A percentile compares a stretch with the other conserved stretches of the same genome.
phyloP scores from a whole-genome alignment of 164 flowering plant genomes.

The Macadamia tetraphylla region DNA sequence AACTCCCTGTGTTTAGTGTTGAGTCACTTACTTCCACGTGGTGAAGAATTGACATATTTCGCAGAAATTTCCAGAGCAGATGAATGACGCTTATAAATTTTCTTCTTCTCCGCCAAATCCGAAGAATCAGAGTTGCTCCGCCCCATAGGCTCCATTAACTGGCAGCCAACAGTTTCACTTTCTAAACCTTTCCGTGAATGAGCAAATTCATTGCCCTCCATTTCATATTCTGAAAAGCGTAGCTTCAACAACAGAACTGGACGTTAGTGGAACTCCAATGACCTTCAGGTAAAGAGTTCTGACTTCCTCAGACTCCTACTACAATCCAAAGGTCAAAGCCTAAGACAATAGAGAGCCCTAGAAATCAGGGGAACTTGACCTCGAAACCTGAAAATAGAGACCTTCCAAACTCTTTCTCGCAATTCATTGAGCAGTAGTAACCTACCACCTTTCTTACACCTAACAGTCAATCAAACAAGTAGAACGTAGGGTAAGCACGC shows the following conservation, averaged over 20 bases:
- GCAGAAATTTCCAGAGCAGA: slow-evolving; percentile 23
- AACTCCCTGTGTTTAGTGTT: too few relatives aligned
- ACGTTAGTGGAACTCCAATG: neutral
- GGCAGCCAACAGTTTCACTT: slow-evolving; percentile 12
- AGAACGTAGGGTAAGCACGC: slow-evolving; percentile 2
- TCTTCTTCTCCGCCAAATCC: slow-evolving; percentile 8
- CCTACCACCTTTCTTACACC: neutral
- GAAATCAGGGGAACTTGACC: neutral
- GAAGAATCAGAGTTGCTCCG: slow-evolving; percentile 6
- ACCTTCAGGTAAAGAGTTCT: neutral
- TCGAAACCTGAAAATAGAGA: neutral
- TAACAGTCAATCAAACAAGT: neutral
- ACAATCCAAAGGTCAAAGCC: neutral
- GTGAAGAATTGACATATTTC: slow-evolving; percentile 14
- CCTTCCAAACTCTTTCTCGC: neutral
- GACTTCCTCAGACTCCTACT: neutral
- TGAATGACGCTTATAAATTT: slow-evolving; percentile 6
- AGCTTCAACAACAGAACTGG: slow-evolving; percentile 1
- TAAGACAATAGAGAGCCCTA: neutral
- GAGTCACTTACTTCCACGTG: slow-evolving; percentile 25
- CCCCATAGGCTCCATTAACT: neutral
- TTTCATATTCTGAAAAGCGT: slow-evolving; percentile 18
- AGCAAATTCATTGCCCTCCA: slow-evolving; percentile 35
- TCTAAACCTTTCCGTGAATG: slow-evolving; percentile 10
- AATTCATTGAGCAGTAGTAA: neutral